phyloP scores from a whole-genome alignment of 352 stramenopile genomes.

The Globisporangium nodosum region DNA sequence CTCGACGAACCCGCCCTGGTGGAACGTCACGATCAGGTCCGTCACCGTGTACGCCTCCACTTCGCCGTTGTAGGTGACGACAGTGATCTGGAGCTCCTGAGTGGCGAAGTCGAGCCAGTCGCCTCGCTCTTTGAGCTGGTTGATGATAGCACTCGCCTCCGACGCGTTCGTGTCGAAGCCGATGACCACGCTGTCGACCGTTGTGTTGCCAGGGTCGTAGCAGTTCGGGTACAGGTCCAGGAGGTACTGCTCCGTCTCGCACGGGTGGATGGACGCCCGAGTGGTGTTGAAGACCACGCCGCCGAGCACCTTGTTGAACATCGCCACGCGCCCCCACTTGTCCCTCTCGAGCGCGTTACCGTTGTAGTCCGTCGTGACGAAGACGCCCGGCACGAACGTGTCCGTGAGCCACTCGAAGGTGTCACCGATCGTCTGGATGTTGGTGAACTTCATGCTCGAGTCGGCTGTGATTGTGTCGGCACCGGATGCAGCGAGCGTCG shows the following conservation, averaged over 20 bases:
- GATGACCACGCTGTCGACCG: slow-evolving; percentile 23
- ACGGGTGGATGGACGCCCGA: slow-evolving; percentile 15
- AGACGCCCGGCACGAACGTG: slow-evolving; percentile 34
- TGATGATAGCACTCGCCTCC: slow-evolving; percentile 18
- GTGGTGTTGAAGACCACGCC: slow-evolving; percentile 29
- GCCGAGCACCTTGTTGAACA: slow-evolving; percentile 33
- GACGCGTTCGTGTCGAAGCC: slow-evolving; percentile 39
- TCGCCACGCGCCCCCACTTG: slow-evolving; percentile 21
- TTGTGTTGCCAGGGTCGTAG: slow-evolving; percentile 26
- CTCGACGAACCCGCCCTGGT: slow-evolving; percentile 27
- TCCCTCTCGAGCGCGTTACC: slow-evolving; percentile 21
- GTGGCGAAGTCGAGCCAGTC: slow-evolving; percentile 37
- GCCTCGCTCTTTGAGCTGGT: slow-evolving; percentile 19
- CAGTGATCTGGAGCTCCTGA: slow-evolving; percentile 31
- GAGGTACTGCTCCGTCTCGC: slow-evolving; percentile 25
- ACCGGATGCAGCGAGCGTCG: slow-evolving; percentile 28
- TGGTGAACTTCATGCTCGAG: slow-evolving; percentile 42
- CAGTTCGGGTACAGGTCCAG: slow-evolving; percentile 35
- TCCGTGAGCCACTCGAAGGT: slow-evolving; percentile 42
- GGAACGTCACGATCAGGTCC: slow-evolving; percentile 27
- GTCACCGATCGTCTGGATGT: slow-evolving; percentile 30
- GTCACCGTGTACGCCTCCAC: slow-evolving; percentile 38
- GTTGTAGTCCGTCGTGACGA: slow-evolving; percentile 52
- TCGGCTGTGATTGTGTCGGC: slow-evolving; percentile 36
- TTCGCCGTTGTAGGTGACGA: slow-evolving; percentile 55